A percentile compares a stretch with the other conserved stretches of the same genome.
Evolutionary conservation across 2,329 filamentous ascomycete species (phyloP).

Genomic region (Fusarium hostae): DNA sequence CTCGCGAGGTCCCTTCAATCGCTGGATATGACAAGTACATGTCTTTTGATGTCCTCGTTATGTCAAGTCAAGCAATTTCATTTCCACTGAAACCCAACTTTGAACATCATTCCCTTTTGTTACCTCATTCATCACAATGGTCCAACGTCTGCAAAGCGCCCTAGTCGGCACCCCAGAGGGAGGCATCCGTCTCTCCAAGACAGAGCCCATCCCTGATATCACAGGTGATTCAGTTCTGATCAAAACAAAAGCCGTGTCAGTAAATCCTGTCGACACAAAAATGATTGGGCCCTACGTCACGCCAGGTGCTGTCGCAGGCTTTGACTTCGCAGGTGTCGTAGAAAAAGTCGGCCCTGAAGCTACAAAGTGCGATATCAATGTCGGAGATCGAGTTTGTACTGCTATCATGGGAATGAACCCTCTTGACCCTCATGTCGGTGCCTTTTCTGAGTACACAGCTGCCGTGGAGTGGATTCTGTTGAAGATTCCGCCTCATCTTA

Average conservation of each 20-base stretch:
- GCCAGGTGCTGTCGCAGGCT: neutral
- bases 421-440: slow-evolving; percentile 43
- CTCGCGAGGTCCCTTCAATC: rapidly evolving
- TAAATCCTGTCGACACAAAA: neutral
- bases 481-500: slow-evolving; percentile 53
- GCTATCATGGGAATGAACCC: neutral
- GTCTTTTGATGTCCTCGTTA: rapidly evolving
- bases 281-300: neutral
- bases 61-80: rapidly evolving
- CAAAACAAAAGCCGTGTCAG: neutral
- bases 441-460: slow-evolving; percentile 54
- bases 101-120: neutral
- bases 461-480: slow-evolving; percentile 54
- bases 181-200: neutral
- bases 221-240: neutral
- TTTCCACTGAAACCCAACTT: rapidly evolving
- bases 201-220: neutral
- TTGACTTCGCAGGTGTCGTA: neutral
- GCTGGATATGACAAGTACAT: neutral
- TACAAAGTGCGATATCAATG: neutral
- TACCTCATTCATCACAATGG: neutral
- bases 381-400: neutral
- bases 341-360: neutral
- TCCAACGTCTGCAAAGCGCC: neutral
- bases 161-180: neutral